Evolutionary conservation across 805 yeast genomes (phyloP), one percentile per base, ranked within the genome.

Genomic region (Lipomyces yamadae): DNA sequence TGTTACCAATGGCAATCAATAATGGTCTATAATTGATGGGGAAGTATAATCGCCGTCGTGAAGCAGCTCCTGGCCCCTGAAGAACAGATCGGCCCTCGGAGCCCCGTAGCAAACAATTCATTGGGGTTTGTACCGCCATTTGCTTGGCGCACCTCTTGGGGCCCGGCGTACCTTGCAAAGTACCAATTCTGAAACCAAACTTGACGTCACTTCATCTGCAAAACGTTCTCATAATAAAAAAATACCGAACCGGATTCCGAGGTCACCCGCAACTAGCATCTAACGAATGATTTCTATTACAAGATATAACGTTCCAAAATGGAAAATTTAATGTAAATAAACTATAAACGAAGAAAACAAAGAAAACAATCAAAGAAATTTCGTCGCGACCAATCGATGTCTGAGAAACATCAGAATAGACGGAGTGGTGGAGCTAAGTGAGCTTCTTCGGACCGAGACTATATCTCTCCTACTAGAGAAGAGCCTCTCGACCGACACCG

Each of bases 261-360:
- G 18, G 2, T 24, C 39, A 35, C 10, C 1, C 39, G 10, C 39
- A 35, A 42, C 24, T 24, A 24, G 24, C 24, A 24, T 24, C 24
- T 24, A 24, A 24, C 24, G 24, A 24, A 24, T 24, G 24, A 5
- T 42, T 42, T 18, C 48, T 10, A 37, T 13, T 37, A 10, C 42
- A 10, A 37, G 5, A 37, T 10, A 37, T 35, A 35, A 37, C 3
- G 42, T 3, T 10, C 10, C 42, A 37, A 37, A 2, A 37, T 37
- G 13, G 13, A 24, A 24, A 24, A 24, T 24, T 24, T 24, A 24
- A 1, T 55, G 72, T 75, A 34, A 34, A 34, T 34, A 34, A 34
- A 8, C 35, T 34, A 34, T 34, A 34, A 34, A 34, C 37, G 53
- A 55, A 58, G 65, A 74, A 50, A 50, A 50, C 54, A 15, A 50